Conservation (phyloP, 2,329 filamentous ascomycete species). For the Hypoxylon sp. region DNA sequence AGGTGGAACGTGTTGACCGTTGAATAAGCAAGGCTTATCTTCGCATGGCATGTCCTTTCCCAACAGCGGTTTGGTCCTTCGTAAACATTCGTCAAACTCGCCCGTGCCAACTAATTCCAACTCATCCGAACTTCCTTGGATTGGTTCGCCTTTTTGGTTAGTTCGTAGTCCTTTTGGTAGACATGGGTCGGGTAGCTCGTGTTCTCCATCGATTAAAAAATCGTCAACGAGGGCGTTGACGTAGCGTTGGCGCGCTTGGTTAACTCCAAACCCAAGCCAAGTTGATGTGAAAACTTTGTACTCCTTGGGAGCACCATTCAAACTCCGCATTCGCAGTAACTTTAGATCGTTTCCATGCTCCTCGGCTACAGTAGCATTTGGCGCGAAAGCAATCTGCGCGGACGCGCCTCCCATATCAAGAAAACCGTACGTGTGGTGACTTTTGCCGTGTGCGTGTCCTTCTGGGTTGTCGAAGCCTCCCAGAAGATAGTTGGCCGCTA, state of each 20-base stretch:
- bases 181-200: slow-evolving; percentile 89
- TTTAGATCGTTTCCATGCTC: slow-evolving; percentile 92
- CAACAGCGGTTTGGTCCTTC: slow-evolving; percentile 82
- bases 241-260: slow-evolving; percentile 87
- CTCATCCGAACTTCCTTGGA: slow-evolving; percentile 53
- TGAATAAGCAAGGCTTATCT: slow-evolving; percentile 85
- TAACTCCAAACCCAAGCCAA: slow-evolving; percentile 97
- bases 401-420: slow-evolving; percentile 98
- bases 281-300: slow-evolving; percentile 94
- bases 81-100: slow-evolving; percentile 83
- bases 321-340: slow-evolving; percentile 80
- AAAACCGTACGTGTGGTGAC: slow-evolving; percentile 95
- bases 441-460: slow-evolving; percentile 81
- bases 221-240: slow-evolving; percentile 77
- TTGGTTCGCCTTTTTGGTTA: slow-evolving; percentile 71
- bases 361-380: slow-evolving; percentile 87
- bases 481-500: slow-evolving; percentile 93
- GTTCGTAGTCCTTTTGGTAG: slow-evolving; percentile 80
- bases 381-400: slow-evolving; percentile 96
- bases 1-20: slow-evolving; percentile 90
- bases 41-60: slow-evolving; percentile 88
- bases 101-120: slow-evolving; percentile 81
- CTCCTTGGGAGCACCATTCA: slow-evolving; percentile 80
- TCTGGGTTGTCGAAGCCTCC: slow-evolving; percentile 85
- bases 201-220: slow-evolving; percentile 63